Evolutionary conservation across 768 basidiomycete genomes (phyloP).

Genomic region (Chalciporus pseudorubinellus): DNA sequence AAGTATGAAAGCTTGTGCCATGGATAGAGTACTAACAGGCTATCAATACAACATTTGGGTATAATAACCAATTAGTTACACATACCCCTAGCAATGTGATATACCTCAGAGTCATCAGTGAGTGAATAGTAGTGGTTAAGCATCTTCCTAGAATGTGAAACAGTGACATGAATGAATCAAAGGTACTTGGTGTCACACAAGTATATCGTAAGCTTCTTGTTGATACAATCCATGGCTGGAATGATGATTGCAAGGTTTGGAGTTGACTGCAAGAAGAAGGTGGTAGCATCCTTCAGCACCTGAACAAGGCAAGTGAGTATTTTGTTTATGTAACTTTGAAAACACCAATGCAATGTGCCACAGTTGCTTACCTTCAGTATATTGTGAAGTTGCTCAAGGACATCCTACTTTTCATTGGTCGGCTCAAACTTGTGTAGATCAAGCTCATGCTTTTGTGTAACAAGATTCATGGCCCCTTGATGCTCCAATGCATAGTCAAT

Average conservation of each 20-base stretch:
- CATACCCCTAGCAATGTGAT: constrained; percentile 5
- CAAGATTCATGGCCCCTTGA: not conserved
- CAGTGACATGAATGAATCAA: not conserved
- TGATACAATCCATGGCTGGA: constrained; percentile 34
- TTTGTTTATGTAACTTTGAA: constrained; percentile 10
- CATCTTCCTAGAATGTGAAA: constrained; percentile 5
- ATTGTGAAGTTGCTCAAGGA: constrained; percentile 11
- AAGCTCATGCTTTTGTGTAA: not conserved
- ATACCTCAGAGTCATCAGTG: not conserved
- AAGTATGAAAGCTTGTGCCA: constrained; percentile 37
- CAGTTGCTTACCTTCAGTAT: not conserved
- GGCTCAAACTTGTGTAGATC: constrained; percentile 17
- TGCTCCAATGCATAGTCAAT: not conserved
- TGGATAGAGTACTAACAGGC: constrained; percentile 35
- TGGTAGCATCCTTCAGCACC: constrained; percentile 23
- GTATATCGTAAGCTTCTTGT: constrained; percentile 17
- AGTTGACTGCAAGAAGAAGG: constrained; percentile 22
- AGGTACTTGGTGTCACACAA: not conserved
- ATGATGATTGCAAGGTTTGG: constrained; percentile 29
- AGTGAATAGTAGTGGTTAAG: constrained; percentile 4
- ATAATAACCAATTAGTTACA: constrained; percentile 14
- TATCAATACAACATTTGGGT: not conserved
- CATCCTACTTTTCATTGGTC: constrained; percentile 12
- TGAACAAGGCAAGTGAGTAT: constrained; percentile 24
- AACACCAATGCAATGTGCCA: too few relatives aligned